Evolutionary conservation across 2,329 filamentous ascomycete species (phyloP), one percentile per base, ranked within the genome.

Genomic region (Ambrosiella cleistominuta): DNA sequence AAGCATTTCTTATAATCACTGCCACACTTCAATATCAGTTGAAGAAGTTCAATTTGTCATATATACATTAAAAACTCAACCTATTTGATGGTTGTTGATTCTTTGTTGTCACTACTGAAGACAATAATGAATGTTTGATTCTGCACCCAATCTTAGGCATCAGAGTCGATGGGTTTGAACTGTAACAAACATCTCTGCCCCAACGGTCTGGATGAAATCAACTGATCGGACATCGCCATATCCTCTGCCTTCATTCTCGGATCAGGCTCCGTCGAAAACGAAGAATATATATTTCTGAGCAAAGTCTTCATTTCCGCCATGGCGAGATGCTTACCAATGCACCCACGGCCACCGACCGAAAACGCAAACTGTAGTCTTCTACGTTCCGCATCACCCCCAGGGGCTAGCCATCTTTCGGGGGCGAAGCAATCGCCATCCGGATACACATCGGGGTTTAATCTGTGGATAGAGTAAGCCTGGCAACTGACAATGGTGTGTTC

Each of bases 351-450:
- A 3, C 83, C 83, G 53, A 73, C 78, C 6, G 80, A 76, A 70
- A 86, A 85, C 0, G 83, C 77, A 70, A 84, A 85, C 64, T 83
- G 78, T 7, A 79, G 65, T 49, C 78, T 71, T 63, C 78, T 78
- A 59, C 80, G 74, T 64, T 91, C 85, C 60, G 84, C 76, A 64
- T 91, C 87, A 1, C 86, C 88, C 51, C 83, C 77, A 7, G 77
- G 75, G 13, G 77, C 80, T 62, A 95, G 78, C 90, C 90, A 96
- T 63, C 91, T 78, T 59, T 91, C 86, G 0, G 90, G 90, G 55
- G 83, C 75, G 66, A 90, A 96, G 5, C 68, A 70, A 61, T 95
- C 85, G 0, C 89, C 85, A 49, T 89, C 77, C 0, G 84, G 81
- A 66, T 94, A 97, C 1, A 88, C 83, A 58, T 82, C 75, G 9